Evolutionary conservation across 2,329 filamentous ascomycete species (phyloP), one percentile per base, ranked within the genome.

Genomic region (Claviceps humidiphila): DNA sequence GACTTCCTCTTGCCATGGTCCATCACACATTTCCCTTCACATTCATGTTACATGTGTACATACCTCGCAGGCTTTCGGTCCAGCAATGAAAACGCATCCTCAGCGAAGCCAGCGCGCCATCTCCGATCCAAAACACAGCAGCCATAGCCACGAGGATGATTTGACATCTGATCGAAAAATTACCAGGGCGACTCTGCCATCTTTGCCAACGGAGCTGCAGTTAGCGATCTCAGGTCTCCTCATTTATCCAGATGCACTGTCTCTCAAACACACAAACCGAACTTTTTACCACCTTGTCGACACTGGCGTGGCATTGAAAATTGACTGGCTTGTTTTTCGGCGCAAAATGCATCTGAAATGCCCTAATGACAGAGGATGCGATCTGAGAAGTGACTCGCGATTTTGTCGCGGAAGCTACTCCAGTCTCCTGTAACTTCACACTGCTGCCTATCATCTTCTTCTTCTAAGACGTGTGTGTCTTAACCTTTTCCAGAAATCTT

Each of bases 231-330:
- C 77, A 37, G 63, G 71, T 11, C 70, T 78, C 51, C 77, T 87
- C 54, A 75, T 75, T 37, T 87, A 87, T 55, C 84, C 84, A 0
- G 84, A 88, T 56, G 84, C 84, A 0, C 73, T 87, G 1, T 83
- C 82, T 0, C 68, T 87, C 16, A 87, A 87, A 60, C 82, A 87
- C 62, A 77, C 77, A 20, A 81, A 69, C 60, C 74, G 74, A 53
- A 73, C 84, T 60, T 82, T 87, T 63, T 82, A 81, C 67, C 60
- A 64, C 47, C 66, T 85, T 1, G 81, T 87, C 55, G 74, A 82
- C 63, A 87, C 84, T 0, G 81, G 80, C 39, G 70, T 87, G 34
- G 65, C 72, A 30, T 70, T 86, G 45, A 86, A 87, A 62, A 75
- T 87, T 13, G 75, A 78, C 53, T 88, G 84, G 84, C 71, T 87